Conservation (phyloP, 345 rosid species). For the Pseudoturritis turrita region DNA sequence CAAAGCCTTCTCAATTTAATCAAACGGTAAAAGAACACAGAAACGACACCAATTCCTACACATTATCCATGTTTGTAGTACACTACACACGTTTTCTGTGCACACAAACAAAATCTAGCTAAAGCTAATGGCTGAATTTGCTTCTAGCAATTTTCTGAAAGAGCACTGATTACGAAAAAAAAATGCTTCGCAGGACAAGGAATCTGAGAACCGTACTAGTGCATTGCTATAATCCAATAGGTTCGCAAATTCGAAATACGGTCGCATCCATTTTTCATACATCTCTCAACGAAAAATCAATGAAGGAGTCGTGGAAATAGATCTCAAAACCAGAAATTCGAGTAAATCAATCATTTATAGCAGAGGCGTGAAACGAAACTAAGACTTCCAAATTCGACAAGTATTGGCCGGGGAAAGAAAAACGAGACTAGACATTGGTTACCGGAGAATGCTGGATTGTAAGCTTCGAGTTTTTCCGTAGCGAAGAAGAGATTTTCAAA, state of each 20-base stretch:
- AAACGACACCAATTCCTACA: background rate
- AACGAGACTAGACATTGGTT: background rate
- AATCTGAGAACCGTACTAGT: background rate
- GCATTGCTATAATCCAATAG: slow-evolving; percentile 6
- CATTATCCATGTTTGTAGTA: background rate
- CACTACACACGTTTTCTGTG: background rate
- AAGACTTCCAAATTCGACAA: background rate
- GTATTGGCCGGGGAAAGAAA: background rate
- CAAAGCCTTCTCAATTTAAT: background rate
- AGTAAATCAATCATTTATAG: background rate
- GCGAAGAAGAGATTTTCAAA: background rate
- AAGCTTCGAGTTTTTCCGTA: background rate
- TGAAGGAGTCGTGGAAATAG: background rate
- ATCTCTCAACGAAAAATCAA: background rate
- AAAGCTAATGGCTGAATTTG: background rate
- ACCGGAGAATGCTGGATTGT: slow-evolving; percentile 10
- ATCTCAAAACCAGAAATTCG: background rate
- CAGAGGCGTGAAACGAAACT: background rate
- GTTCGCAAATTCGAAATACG: background rate
- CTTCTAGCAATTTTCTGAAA: background rate
- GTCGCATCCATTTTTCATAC: background rate
- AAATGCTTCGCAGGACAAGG: background rate
- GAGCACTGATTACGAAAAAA: background rate
- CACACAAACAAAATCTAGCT: background rate
- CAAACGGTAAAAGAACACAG: background rate